These are phyloP conservation scores for Apophysomyces variabilis DNA, from an alignment of 371 early-diverging fungal genomes.

Conservation along the genomic window DNA sequence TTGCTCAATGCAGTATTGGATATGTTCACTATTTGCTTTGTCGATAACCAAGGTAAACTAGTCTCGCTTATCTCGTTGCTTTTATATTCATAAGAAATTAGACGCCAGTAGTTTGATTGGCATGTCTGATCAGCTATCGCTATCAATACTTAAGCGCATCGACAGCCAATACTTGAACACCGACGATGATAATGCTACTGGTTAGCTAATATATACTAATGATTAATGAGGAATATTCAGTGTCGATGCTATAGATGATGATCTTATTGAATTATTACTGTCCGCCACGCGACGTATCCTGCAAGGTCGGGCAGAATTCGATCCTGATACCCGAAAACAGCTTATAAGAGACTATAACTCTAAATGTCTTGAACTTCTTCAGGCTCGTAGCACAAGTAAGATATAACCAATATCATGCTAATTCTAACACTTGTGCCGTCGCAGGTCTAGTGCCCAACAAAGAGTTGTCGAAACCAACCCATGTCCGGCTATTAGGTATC, in stretches of 20 bases:
- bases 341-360: conserved; percentile 21
- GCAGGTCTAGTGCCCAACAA: conserved; percentile 23
- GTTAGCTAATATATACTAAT: conserved; percentile 14
- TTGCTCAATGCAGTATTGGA: conserved; percentile 38
- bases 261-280: conserved; percentile 28
- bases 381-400: conserved; percentile 28
- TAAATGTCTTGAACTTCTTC: conserved; percentile 22
- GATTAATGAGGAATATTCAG: neutral
- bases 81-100: neutral
- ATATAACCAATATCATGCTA: neutral
- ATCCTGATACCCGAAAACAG: conserved; percentile 10
- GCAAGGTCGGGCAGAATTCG: conserved; percentile 1
- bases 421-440: neutral
- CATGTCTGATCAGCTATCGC: neutral
- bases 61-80: neutral
- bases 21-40: conserved; percentile 17
- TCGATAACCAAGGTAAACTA: neutral
- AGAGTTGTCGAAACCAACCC: conserved; percentile 35
- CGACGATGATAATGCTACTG: conserved; percentile 36
- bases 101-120: conserved; percentile 14
- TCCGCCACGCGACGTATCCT: conserved; percentile 34
- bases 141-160: conserved; percentile 18
- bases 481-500: conserved; percentile 27
- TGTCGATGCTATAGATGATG: conserved; percentile 28
- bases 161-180: conserved; percentile 27